Conservation (phyloP, 2,329 filamentous ascomycete genomes). For the Hypoxylon sp. region DNA sequence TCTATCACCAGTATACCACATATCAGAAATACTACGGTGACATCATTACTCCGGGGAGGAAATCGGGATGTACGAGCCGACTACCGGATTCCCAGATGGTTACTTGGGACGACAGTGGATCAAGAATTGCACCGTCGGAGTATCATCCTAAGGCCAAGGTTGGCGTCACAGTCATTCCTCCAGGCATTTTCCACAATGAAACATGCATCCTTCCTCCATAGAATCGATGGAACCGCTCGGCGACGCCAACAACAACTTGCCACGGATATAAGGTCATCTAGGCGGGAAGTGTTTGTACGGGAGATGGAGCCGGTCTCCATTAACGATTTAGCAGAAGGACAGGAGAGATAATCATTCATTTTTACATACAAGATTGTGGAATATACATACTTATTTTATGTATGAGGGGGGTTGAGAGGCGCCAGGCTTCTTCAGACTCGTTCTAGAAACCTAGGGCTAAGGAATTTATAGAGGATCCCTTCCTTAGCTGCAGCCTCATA, state of each 20-base stretch:
- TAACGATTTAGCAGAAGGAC: background rate
- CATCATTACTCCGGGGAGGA: constrained; percentile 14
- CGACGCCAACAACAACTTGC: background rate
- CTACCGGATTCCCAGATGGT: constrained; percentile 22
- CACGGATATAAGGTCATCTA: background rate
- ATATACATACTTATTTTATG: background rate
- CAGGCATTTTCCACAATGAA: constrained; percentile 10
- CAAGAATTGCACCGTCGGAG: background rate
- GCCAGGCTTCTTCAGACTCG: background rate
- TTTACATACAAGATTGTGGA: background rate
- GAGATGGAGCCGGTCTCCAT: background rate
- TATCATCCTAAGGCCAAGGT: background rate
- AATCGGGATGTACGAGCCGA: background rate
- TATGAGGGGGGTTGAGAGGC: background rate
- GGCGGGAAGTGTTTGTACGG: background rate
- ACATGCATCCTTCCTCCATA: constrained; percentile 14
- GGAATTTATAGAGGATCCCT: background rate
- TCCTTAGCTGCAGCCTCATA: background rate
- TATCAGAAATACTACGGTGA: constrained; percentile 22
- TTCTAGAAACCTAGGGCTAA: background rate
- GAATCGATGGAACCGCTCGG: background rate
- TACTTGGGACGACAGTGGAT: background rate
- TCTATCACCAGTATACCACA: constrained; percentile 24
- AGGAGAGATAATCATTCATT: background rate
- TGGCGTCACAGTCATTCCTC: background rate